Conservation (phyloP, 1,284 basidiomycete genomes). For the Cutaneotrichosporon dermatis region DNA sequence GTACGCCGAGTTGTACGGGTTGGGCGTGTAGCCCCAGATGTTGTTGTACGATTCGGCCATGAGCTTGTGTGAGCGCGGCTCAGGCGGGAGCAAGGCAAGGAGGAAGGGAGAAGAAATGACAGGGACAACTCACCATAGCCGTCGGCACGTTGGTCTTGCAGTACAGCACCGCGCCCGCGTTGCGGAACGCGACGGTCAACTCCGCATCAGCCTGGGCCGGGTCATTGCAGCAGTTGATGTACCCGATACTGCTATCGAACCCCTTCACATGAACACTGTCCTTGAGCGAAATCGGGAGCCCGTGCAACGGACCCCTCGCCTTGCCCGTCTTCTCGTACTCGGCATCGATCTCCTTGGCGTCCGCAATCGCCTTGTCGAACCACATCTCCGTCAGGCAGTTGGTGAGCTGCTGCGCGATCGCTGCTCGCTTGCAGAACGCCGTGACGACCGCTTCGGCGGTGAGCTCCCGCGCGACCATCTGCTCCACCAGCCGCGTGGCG, state of each 20-base stretch:
- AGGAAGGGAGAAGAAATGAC: too few relatives aligned
- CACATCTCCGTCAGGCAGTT: slow-evolving; percentile 49
- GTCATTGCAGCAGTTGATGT: slow-evolving; percentile 6
- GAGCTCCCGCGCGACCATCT: slow-evolving; percentile 20
- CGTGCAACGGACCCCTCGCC: slow-evolving; percentile 48
- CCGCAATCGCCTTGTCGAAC: slow-evolving; percentile 42
- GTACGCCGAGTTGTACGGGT: slow-evolving; percentile 45
- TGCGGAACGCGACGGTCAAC: slow-evolving; percentile 14
- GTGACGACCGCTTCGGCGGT: slow-evolving; percentile 21
- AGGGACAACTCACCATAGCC: neutral
- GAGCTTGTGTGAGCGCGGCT: neutral
- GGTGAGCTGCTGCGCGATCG: slow-evolving; percentile 69
- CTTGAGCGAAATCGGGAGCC: slow-evolving; percentile 50
- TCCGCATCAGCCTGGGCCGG: slow-evolving; percentile 16
- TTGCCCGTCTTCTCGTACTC: slow-evolving; percentile 43
- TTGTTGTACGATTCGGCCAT: slow-evolving; percentile 34
- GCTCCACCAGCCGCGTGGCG: slow-evolving; percentile 26
- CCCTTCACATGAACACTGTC: slow-evolving; percentile 35
- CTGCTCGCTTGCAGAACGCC: slow-evolving; percentile 70
- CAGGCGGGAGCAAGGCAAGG: too few relatives aligned
- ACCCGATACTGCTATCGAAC: slow-evolving; percentile 2
- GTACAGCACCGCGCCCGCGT: slow-evolving; percentile 24
- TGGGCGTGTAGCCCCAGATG: slow-evolving; percentile 33
- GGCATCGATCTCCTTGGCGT: slow-evolving; percentile 47
- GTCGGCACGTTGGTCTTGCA: slow-evolving; percentile 28